Percentiles rank a stretch among this genome's conserved stretches.
Conservation (phyloP, 2,329 filamentous ascomycete genomes). For the Emmonsiellopsis sp. region DNA sequence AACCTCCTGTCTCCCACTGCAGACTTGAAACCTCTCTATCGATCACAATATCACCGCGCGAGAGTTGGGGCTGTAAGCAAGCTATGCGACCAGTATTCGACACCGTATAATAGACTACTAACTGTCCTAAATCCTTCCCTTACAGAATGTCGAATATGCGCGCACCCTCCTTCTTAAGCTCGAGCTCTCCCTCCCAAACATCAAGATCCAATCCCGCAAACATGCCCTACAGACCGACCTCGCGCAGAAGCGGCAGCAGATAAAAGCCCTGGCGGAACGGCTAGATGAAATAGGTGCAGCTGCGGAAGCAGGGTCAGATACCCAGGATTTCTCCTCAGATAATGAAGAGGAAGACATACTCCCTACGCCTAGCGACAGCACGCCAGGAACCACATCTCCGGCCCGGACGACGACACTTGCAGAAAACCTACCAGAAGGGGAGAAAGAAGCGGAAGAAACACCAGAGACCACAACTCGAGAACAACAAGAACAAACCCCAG, state of each 20-base stretch:
- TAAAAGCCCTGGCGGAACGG: constrained; percentile 23
- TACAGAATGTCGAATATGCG: constrained; percentile 37
- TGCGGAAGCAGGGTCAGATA: constrained; percentile 10
- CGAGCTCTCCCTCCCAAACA: constrained; percentile 29
- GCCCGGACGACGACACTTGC: background rate
- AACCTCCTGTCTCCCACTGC: constrained; percentile 32
- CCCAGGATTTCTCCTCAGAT: constrained; percentile 12
- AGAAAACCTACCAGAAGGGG: background rate
- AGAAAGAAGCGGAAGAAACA: constrained; percentile 2
- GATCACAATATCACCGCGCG: constrained; percentile 33
- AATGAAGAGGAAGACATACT: constrained; percentile 18
- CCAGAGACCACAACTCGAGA: constrained; percentile 3
- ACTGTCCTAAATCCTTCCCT: background rate
- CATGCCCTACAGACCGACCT: constrained; percentile 32
- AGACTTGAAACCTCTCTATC: constrained; percentile 27
- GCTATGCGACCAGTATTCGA: background rate
- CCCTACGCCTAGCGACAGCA: constrained; percentile 17
- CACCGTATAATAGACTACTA: background rate
- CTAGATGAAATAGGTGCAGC: constrained; percentile 24
- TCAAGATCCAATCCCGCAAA: constrained; percentile 30
- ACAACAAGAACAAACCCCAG: constrained; percentile 2
- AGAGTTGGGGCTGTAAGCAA: constrained; percentile 30
- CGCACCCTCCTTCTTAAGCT: constrained; percentile 31
- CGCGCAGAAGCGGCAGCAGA: constrained; percentile 25
- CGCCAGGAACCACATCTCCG: constrained; percentile 3